phyloP scores from a whole-genome alignment of 208 protist genomes.

The Leptomonas pyrrhocoris region DNA sequence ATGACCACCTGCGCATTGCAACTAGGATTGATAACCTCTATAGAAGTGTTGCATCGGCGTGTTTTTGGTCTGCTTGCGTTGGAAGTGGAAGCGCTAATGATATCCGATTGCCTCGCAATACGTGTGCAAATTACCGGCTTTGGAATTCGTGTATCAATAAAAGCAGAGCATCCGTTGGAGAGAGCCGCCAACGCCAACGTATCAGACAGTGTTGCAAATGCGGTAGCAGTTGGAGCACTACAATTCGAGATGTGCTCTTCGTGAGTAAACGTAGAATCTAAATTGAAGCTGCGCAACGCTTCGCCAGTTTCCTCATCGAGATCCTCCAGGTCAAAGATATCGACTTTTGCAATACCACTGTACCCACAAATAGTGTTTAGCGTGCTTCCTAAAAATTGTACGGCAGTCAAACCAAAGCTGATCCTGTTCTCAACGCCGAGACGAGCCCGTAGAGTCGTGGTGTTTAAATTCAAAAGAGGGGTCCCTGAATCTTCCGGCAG shows the following conservation, averaged over 20 bases:
- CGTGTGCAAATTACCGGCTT: constrained; percentile 25
- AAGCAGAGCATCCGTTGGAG: constrained; percentile 49
- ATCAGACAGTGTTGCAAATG: constrained; percentile 38
- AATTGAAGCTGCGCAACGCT: constrained; percentile 48
- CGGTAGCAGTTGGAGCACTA: constrained; percentile 25
- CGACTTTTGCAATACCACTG: constrained; percentile 37
- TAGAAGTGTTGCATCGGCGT: constrained; percentile 8
- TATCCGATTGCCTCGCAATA: background rate
- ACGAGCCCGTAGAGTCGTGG: constrained; percentile 16
- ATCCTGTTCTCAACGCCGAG: constrained; percentile 26
- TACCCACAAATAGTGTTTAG: constrained; percentile 52
- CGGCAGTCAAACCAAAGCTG: constrained; percentile 53
- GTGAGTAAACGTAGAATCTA: constrained; percentile 14
- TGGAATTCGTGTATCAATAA: constrained; percentile 40
- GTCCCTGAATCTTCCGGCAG: background rate
- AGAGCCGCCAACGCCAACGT: constrained; percentile 45
- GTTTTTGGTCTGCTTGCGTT: background rate
- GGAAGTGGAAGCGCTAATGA: constrained; percentile 1
- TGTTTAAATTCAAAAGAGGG: constrained; percentile 18
- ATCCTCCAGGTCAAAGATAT: constrained; percentile 82
- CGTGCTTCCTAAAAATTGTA: constrained; percentile 59
- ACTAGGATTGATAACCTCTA: constrained; percentile 12
- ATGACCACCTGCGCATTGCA: constrained; percentile 40
- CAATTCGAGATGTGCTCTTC: background rate
- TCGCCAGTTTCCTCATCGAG: constrained; percentile 67